Evolutionary conservation across 148 eudicot genomes (phyloP), one percentile per base, ranked within the genome.

Genomic region (Chenopodium formosanum): DNA sequence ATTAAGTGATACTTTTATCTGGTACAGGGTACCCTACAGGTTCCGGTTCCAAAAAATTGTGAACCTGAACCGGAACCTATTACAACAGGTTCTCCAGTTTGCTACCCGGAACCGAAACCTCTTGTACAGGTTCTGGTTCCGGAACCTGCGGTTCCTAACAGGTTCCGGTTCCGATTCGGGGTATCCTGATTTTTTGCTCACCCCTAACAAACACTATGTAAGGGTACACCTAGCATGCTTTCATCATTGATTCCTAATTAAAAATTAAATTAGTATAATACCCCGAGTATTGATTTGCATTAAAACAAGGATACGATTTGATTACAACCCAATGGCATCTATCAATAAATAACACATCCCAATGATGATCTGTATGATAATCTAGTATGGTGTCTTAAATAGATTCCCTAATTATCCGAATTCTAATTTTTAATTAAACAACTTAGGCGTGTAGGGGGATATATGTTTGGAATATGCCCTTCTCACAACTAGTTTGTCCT

Each of bases 381-480:
- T 67, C 34, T 67, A 29, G 70, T 5, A 25, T 67, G 37, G 70
- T 29, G 8, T 67, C 23, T 67, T 22, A 29, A 50, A 67, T 19
- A 67, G n/a, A 67, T 27, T 29, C 40, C 16, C 32, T 67, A 67
- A 19, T 13, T 29, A 67, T 9, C 37, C 70, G 29, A 27, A n/a
- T 1, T n/a, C 31, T n/a, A 1, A 25, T 12, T 25, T 67, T 27
- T 67, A 67, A 67, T 66, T 34, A 25, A 11, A 67, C 29, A 27
- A 27, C 17, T 29, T 67, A 67, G 70, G 37, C 70, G 37, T 29
- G 19, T 70, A 9, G 52, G 27, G 75, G 27, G 27, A 72, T 62
- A 62, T 70, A 70, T 70, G 73, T 70, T 70, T 70, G 27, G 67
- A 46, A 75, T 75, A 75, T 75, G 47, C 78, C 44, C 11, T 23